These are phyloP conservation scores for Vitellaria paradoxa DNA, from an alignment of 179 eudicot genomes.

Conservation along the genomic window DNA sequence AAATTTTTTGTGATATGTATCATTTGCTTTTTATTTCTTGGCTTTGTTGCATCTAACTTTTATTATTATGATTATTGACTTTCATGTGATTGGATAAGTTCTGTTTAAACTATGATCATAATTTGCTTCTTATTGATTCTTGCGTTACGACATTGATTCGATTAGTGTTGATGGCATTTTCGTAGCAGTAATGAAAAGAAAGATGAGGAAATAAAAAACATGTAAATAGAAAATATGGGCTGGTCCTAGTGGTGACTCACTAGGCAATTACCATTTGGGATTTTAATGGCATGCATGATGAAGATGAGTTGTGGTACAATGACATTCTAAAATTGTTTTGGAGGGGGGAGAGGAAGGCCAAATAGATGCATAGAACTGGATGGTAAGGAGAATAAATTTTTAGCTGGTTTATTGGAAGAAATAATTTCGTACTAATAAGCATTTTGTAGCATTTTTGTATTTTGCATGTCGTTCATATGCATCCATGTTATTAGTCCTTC, in stretches of 20 bases:
- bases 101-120: not conserved
- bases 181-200: not conserved
- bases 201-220: not conserved
- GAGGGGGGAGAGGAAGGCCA: not conserved
- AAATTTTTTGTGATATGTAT: not conserved
- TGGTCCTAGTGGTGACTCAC: not conserved
- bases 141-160: not conserved
- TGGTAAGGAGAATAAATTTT: not conserved
- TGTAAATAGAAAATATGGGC: not conserved
- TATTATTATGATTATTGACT: not conserved
- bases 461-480: not conserved
- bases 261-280: not conserved
- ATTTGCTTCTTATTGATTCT: not conserved
- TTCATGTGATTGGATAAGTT: not conserved
- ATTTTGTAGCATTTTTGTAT: not conserved
- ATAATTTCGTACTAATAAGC: not conserved
- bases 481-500: not conserved
- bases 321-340: not conserved
- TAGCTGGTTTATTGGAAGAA: not conserved
- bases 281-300: not conserved
- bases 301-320: not conserved
- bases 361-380: not conserved
- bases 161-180: not conserved
- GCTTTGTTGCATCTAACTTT: not conserved
- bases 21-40: not conserved